phyloP scores from a whole-genome alignment of 495 filamentous ascomycete genomes.

The Venustampulla echinocandica region DNA sequence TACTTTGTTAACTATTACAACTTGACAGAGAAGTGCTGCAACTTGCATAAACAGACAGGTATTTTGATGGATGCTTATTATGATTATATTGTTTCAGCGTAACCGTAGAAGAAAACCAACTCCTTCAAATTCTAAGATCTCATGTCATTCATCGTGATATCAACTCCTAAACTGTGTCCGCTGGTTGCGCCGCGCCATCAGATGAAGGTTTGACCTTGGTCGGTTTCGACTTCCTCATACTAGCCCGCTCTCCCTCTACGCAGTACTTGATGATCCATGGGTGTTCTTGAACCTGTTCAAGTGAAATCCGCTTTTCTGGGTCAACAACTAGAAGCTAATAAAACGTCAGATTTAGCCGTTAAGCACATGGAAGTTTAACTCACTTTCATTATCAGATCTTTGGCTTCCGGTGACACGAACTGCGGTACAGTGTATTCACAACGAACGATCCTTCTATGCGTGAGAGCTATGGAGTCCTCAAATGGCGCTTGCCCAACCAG shows the following conservation, averaged over 20 bases:
- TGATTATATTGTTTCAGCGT: too few species aligned
- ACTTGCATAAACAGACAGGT: too few species aligned
- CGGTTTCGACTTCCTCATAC: slow-evolving; percentile 34
- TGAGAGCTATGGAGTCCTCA: slow-evolving; percentile 91
- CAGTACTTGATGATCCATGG: slow-evolving; percentile 97
- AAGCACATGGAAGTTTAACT: slow-evolving; percentile 17
- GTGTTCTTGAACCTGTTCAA: slow-evolving; percentile 79
- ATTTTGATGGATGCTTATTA: too few species aligned
- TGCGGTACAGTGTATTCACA: slow-evolving; percentile 88
- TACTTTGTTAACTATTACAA: too few species aligned
- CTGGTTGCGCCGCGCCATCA: too few species aligned
- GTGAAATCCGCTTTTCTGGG: slow-evolving; percentile 79
- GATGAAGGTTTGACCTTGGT: background rate
- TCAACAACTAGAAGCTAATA: slow-evolving; percentile 77
- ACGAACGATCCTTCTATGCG: slow-evolving; percentile 73
- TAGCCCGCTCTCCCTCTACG: slow-evolving; percentile 56
- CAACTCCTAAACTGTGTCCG: too few species aligned
- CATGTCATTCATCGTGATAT: too few species aligned
- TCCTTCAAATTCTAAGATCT: too few species aligned
- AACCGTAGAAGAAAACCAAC: too few species aligned
- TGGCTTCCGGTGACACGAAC: slow-evolving; percentile 81
- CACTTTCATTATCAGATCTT: slow-evolving; percentile 82
- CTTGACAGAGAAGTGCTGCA: too few species aligned
- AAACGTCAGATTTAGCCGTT: background rate
- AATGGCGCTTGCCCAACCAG: slow-evolving; percentile 93